phyloP scores from a whole-genome alignment of 106 monocot species.

The Cymbidium sinense region DNA sequence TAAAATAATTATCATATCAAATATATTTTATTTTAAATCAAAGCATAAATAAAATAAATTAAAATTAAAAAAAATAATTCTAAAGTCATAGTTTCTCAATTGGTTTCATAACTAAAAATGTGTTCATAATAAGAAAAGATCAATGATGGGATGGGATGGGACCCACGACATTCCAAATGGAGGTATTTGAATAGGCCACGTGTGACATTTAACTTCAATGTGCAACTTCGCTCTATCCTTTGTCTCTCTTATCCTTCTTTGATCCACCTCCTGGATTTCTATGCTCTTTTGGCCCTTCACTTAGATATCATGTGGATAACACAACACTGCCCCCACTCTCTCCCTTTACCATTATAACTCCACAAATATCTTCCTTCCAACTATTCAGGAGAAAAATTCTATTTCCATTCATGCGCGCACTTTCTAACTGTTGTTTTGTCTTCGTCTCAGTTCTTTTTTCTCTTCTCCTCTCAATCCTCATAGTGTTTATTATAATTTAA shows the following conservation, averaged over 20 bases:
- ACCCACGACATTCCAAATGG: background rate
- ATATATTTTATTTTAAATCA: too few relatives aligned
- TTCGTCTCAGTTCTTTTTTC: background rate
- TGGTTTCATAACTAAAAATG: too few relatives aligned
- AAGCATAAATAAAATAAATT: too few relatives aligned
- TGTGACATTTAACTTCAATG: background rate
- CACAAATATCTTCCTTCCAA: background rate
- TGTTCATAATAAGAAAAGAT: too few relatives aligned
- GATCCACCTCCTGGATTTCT: conserved; percentile 2
- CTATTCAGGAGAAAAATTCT: background rate
- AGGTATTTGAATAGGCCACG: background rate
- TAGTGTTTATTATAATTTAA: background rate
- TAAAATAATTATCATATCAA: too few relatives aligned
- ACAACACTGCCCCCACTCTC: background rate
- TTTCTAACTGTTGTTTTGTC: background rate
- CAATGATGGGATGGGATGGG: too few relatives aligned
- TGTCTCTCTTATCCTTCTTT: background rate
- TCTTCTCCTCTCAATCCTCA: background rate
- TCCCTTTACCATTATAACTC: background rate
- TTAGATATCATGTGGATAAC: conserved; percentile 3
- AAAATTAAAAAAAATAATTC: too few relatives aligned
- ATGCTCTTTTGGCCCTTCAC: conserved; percentile 1
- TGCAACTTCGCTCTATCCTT: background rate
- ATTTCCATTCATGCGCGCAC: background rate
- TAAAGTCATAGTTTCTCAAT: too few relatives aligned